A percentile compares a stretch with the other conserved stretches of the same genome.
phyloP scores from a whole-genome alignment of 2,329 filamentous ascomycete genomes.

The Aspergillus quadricinctus region DNA sequence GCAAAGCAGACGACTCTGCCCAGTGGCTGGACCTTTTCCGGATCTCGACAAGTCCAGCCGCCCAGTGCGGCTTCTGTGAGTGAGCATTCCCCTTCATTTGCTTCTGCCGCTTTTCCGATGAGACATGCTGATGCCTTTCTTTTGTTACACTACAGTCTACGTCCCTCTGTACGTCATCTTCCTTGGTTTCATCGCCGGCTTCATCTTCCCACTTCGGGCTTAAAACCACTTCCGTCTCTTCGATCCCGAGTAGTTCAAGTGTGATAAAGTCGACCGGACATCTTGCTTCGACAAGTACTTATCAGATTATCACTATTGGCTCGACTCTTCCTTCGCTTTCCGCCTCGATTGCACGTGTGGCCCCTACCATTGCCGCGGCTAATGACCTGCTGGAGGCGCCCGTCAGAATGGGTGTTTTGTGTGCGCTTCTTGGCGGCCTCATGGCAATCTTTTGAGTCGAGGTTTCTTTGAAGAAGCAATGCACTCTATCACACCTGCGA shows the following conservation, averaged over 20 bases:
- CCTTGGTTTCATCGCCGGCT: slow-evolving; percentile 41
- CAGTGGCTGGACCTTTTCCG: slow-evolving; percentile 74
- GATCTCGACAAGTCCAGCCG: slow-evolving; percentile 74
- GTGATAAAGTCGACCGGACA: neutral
- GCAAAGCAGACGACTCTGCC: slow-evolving; percentile 56
- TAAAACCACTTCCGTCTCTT: slow-evolving; percentile 28
- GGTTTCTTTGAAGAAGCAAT: neutral
- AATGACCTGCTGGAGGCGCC: slow-evolving; percentile 9
- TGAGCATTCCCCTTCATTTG: slow-evolving; percentile 45
- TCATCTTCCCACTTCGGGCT: slow-evolving; percentile 45
- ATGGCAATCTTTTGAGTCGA: slow-evolving; percentile 17
- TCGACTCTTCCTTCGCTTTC: slow-evolving; percentile 2
- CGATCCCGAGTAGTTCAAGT: slow-evolving; percentile 6
- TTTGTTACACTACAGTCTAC: slow-evolving; percentile 38
- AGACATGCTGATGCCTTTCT: slow-evolving; percentile 23
- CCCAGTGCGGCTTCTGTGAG: slow-evolving; percentile 63
- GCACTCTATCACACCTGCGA: slow-evolving; percentile 9
- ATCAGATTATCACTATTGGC: neutral
- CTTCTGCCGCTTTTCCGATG: slow-evolving; percentile 6
- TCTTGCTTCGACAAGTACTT: slow-evolving; percentile 8
- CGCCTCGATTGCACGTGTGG: slow-evolving; percentile 6
- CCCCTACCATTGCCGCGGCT: slow-evolving; percentile 18
- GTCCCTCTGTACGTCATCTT: slow-evolving; percentile 52
- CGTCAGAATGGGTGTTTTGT: slow-evolving; percentile 16
- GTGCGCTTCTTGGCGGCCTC: slow-evolving; percentile 18